Evolutionary conservation across 495 filamentous ascomycete genomes (phyloP).

Genomic region (Aspergillus affinis): DNA sequence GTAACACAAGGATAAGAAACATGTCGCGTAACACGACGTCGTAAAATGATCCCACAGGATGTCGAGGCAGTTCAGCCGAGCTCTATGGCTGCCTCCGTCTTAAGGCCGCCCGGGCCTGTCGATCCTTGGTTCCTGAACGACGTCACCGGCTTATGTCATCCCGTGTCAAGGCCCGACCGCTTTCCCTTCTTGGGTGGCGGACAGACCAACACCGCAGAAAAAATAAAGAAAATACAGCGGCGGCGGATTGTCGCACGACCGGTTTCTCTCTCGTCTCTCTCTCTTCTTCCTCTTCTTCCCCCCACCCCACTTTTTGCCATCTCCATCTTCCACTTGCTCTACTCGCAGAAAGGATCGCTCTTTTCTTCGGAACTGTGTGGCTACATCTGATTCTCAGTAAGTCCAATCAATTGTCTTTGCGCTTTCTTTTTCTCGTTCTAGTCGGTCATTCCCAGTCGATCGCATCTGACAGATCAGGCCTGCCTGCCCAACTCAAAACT

Average conservation of each 20-base stretch:
- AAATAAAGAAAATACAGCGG: background rate
- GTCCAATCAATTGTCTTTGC: background rate
- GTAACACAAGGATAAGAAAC: background rate
- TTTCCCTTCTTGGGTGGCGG: too few species aligned
- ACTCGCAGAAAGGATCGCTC: background rate
- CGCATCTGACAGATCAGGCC: background rate
- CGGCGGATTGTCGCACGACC: background rate
- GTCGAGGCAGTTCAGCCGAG: background rate
- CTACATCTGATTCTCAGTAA: too few species aligned
- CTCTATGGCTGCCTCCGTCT: background rate
- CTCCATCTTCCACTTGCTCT: background rate
- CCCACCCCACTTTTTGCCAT: background rate
- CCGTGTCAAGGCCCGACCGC: background rate
- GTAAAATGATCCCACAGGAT: background rate
- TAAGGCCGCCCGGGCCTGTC: background rate
- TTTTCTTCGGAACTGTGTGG: background rate
- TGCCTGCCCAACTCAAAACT: background rate
- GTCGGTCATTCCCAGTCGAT: background rate
- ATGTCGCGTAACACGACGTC: background rate
- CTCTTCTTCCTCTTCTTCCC: background rate
- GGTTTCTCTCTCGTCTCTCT: background rate
- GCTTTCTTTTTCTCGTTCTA: background rate
- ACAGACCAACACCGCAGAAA: too few species aligned
- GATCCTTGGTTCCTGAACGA: conserved; percentile 1
- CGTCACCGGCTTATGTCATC: conserved; percentile 2